phyloP scores from a whole-genome alignment of 805 yeast species.

The Cyberlindnera euphorbiae region DNA sequence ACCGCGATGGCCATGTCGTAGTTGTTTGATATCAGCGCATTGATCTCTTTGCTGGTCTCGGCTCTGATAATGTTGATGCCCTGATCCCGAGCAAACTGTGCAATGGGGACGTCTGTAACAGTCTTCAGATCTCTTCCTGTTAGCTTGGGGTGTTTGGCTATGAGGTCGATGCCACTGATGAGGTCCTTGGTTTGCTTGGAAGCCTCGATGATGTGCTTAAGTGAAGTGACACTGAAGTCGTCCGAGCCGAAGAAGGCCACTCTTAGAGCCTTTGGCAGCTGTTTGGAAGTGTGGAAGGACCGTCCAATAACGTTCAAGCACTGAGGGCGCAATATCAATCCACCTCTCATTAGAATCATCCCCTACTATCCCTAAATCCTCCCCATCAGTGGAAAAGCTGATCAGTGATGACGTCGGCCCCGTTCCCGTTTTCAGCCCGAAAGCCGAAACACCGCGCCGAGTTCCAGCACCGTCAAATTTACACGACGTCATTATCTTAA shows the following conservation, averaged over 20 bases:
- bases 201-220: slow-evolving; percentile 34
- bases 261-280: slow-evolving; percentile 5
- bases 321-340: neutral
- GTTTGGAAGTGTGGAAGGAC: neutral
- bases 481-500: neutral
- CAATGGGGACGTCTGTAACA: slow-evolving; percentile 51
- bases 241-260: slow-evolving; percentile 81
- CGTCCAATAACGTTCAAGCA: neutral
- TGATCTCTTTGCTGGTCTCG: slow-evolving; percentile 41
- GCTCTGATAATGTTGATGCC: slow-evolving; percentile 43
- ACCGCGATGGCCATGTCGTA: slow-evolving; percentile 83
- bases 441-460: too few species aligned
- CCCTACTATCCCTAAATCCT: too few species aligned
- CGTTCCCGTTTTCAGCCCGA: too few species aligned
- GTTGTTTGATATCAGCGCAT: slow-evolving; percentile 21
- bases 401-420: too few species aligned
- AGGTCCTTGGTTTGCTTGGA: slow-evolving; percentile 14
- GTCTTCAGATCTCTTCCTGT: slow-evolving; percentile 53
- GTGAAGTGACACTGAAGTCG: slow-evolving; percentile 54
- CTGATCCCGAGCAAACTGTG: slow-evolving; percentile 31
- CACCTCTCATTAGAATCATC: neutral
- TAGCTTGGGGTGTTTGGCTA: slow-evolving; percentile 58
- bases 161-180: slow-evolving; percentile 45
- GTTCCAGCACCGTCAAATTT: too few species aligned
- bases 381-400: too few species aligned